Evolutionary conservation across 352 stramenopile genomes (phyloP).

Genomic region (Pythium dissotocum): DNA sequence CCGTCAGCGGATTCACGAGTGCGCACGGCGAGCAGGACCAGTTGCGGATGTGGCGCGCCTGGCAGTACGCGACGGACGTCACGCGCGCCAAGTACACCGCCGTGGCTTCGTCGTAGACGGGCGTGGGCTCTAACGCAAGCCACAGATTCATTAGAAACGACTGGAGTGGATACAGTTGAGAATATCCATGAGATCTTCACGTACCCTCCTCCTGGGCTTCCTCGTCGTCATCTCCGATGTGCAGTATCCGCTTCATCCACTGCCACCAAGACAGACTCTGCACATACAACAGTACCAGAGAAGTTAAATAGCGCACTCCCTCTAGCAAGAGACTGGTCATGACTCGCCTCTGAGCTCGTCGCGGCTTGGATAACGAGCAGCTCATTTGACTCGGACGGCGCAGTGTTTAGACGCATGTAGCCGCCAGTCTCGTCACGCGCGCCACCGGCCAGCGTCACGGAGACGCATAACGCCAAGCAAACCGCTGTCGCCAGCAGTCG

Average conservation of each 20-base stretch:
- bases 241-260: constrained; percentile 23
- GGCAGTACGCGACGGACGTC: constrained; percentile 80
- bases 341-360: constrained; percentile 1
- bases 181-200: too few species aligned
- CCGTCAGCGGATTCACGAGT: constrained; percentile 50
- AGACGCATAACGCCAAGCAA: not conserved
- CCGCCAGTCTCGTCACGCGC: not conserved
- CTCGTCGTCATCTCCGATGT: not conserved
- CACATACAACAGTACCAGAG: not conserved
- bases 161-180: too few species aligned
- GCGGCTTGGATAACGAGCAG: not conserved
- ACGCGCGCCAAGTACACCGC: constrained; percentile 74
- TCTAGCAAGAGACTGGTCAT: not conserved
- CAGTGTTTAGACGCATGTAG: not conserved
- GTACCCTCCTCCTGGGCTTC: not conserved
- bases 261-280: constrained; percentile 27
- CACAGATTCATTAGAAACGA: too few species aligned
- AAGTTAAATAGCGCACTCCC: not conserved
- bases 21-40: constrained; percentile 77
- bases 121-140: constrained; percentile 2
- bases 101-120: constrained; percentile 61
- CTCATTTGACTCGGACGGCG: not conserved
- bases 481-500: not conserved
- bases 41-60: constrained; percentile 57
- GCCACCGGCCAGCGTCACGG: not conserved